Evolutionary conservation across 106 monocot genomes (phyloP).

Genomic region (Alisma plantagoaquatica): DNA sequence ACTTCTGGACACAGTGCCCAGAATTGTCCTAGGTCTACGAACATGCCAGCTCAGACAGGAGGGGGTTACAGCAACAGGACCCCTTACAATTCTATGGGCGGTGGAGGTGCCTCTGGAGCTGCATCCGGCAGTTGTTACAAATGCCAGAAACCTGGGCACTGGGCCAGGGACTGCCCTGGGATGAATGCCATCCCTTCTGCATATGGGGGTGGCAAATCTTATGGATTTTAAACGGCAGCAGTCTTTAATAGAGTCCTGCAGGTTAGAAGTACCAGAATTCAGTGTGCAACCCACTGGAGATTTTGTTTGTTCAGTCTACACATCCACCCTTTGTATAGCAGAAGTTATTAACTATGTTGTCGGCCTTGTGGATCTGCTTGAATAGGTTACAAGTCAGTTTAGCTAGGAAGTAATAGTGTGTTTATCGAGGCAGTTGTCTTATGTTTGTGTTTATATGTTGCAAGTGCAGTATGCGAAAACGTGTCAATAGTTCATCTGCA

Average conservation of each 20-base stretch:
- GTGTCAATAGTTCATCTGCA: no score
- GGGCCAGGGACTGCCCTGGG: slow-evolving; percentile 76
- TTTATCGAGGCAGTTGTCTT: no score
- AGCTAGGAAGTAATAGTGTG: no score
- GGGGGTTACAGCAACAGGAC: slow-evolving; percentile 27
- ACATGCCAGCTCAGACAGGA: slow-evolving; percentile 17
- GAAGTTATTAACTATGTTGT: no score
- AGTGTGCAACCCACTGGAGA: neutral
- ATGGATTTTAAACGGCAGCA: neutral
- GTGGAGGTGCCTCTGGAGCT: slow-evolving; percentile 17
- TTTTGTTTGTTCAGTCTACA: neutral
- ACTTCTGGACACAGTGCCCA: neutral
- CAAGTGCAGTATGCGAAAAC: no score
- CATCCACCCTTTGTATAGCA: no score
- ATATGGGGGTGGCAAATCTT: slow-evolving; percentile 16
- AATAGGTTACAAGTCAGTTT: no score
- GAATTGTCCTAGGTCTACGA: slow-evolving; percentile 1
- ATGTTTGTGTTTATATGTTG: no score
- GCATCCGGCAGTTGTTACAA: slow-evolving; percentile 47
- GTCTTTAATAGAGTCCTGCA: neutral
- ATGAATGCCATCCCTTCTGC: slow-evolving; percentile 4
- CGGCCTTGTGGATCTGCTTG: no score
- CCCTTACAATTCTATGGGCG: slow-evolving; percentile 2
- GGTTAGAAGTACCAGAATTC: no score
- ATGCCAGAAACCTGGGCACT: slow-evolving; percentile 78